A percentile compares a stretch with the other conserved stretches of the same genome.
Conservation (phyloP, 768 basidiomycete species). For the Chalciporus sphaerocephalus region DNA sequence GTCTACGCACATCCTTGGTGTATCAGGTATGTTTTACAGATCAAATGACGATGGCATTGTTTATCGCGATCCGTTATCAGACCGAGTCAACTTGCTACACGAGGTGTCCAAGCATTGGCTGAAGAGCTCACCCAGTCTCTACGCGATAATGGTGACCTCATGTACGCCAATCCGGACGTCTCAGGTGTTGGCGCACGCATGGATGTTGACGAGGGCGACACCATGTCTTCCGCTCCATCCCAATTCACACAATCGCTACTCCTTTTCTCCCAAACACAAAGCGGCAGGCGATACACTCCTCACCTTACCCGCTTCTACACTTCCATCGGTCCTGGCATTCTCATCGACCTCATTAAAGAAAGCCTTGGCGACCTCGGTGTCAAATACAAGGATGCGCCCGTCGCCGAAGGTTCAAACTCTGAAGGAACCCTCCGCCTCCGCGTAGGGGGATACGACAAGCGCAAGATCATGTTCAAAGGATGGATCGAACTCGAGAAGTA, state of each 20-base stretch:
- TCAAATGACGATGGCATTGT: not conserved
- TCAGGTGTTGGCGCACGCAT: constrained; percentile 20
- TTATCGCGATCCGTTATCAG: constrained; percentile 32
- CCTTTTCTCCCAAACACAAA: constrained; percentile 83
- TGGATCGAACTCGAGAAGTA: constrained; percentile 71
- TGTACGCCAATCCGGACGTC: constrained; percentile 58
- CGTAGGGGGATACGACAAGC: constrained; percentile 64
- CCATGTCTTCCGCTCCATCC: constrained; percentile 57
- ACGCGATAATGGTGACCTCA: constrained; percentile 68
- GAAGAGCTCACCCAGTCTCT: constrained; percentile 67
- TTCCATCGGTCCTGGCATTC: constrained; percentile 45
- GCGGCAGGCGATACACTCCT: constrained; percentile 66
- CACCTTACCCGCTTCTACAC: constrained; percentile 82
- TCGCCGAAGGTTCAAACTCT: constrained; percentile 10
- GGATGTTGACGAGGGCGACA: constrained; percentile 55
- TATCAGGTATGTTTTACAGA: constrained; percentile 44
- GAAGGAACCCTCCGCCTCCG: constrained; percentile 38
- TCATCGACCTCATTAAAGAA: constrained; percentile 52
- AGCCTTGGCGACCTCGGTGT: constrained; percentile 47
- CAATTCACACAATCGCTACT: constrained; percentile 80
- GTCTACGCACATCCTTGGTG: constrained; percentile 69
- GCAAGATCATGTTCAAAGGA: constrained; percentile 66
- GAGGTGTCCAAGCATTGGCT: constrained; percentile 52
- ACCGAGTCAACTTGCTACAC: constrained; percentile 62
- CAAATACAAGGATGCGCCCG: constrained; percentile 43